phyloP scores from a whole-genome alignment of 2,329 filamentous ascomycete genomes.

The Ophiostoma fasciatum region DNA sequence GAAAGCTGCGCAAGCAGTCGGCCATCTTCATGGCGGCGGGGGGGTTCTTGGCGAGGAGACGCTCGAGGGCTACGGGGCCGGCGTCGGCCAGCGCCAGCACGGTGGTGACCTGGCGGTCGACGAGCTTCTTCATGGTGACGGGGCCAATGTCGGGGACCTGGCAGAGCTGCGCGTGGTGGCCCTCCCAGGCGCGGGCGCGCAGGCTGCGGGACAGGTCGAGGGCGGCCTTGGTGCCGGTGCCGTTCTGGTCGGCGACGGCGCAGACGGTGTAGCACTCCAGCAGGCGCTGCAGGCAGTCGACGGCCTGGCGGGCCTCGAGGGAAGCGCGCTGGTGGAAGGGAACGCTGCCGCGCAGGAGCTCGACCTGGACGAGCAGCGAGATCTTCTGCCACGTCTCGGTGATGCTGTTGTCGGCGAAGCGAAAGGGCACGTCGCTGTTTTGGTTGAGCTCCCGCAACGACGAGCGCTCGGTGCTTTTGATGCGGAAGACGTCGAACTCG shows the following conservation, averaged over 20 bases:
- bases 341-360: conserved; percentile 50
- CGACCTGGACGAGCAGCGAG: conserved; percentile 61
- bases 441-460: conserved; percentile 61
- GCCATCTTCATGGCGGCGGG: conserved; percentile 64
- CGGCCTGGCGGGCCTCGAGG: conserved; percentile 49
- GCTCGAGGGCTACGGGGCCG: conserved; percentile 61
- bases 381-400: conserved; percentile 57
- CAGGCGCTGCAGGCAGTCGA: conserved; percentile 54
- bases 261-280: conserved; percentile 67
- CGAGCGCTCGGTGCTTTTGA: conserved; percentile 53
- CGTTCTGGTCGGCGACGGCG: conserved; percentile 43
- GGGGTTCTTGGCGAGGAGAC: conserved; percentile 61
- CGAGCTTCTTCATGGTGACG: conserved; percentile 60
- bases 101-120: conserved; percentile 51
- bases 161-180: conserved; percentile 62
- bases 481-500: conserved; percentile 59
- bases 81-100: conserved; percentile 54
- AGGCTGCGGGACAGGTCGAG: conserved; percentile 69
- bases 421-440: conserved; percentile 51
- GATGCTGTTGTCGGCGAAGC: conserved; percentile 54
- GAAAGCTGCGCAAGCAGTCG: conserved; percentile 53
- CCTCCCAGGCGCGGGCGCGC: conserved; percentile 66
- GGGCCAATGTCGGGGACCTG: conserved; percentile 70
- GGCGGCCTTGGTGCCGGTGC: conserved; percentile 49
- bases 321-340: conserved; percentile 28